These are phyloP conservation scores for Biscutella laevigata DNA, from an alignment of 441 rosid species.

Conservation along the genomic window DNA sequence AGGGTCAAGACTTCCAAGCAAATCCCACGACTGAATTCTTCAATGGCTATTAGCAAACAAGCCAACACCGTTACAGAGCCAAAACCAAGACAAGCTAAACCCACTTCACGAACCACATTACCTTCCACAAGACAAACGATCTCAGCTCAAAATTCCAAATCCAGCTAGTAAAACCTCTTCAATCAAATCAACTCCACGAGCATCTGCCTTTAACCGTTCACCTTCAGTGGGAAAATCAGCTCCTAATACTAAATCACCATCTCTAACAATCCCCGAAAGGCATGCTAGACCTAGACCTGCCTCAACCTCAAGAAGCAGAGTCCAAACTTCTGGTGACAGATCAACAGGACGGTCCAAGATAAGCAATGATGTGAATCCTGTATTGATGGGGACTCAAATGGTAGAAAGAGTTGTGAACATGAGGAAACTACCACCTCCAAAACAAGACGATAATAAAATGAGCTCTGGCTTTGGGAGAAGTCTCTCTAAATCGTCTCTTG, in stretches of 20 bases:
- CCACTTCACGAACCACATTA: constrained; percentile 32
- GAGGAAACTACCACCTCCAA: constrained; percentile 77
- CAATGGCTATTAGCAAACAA: constrained; percentile 31
- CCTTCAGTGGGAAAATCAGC: constrained; percentile 46
- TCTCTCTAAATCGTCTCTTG: constrained; percentile 67
- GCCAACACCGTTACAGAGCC: constrained; percentile 1
- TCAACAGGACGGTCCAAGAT: constrained; percentile 29
- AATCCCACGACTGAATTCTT: constrained; percentile 28
- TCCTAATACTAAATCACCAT: constrained; percentile 31
- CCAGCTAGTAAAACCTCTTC: constrained; percentile 33
- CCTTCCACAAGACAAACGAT: constrained; percentile 53
- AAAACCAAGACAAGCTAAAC: constrained; percentile 17
- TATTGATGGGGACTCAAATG: constrained; percentile 65
- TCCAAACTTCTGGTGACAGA: constrained; percentile 19
- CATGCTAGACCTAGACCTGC: constrained; percentile 54
- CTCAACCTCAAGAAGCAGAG: constrained; percentile 52
- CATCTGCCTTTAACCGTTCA: constrained; percentile 33
- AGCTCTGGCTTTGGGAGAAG: constrained; percentile 54
- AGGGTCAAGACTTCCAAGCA: constrained; percentile 40
- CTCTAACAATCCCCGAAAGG: constrained; percentile 42
- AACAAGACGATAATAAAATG: constrained; percentile 34
- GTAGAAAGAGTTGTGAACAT: constrained; percentile 87
- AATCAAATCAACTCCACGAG: constrained; percentile 25
- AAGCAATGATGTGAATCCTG: constrained; percentile 59
- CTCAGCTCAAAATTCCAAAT: constrained; percentile 38